Evolutionary conservation across 305 asterid genomes (phyloP), one percentile per base, ranked within the genome.

Genomic region (Fraxinus baroniana): DNA sequence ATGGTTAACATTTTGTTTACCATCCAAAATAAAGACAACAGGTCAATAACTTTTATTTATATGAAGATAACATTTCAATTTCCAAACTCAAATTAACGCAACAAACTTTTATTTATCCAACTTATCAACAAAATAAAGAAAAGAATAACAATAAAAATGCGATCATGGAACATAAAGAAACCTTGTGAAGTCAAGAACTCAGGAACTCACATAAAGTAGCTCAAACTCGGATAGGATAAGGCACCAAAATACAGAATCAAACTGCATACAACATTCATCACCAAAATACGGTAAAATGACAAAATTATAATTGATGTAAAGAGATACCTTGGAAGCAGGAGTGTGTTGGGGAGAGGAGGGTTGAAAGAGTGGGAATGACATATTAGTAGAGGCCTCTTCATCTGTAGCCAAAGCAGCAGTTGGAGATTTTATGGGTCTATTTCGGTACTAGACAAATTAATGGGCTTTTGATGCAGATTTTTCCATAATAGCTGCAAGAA

Each of bases 291-390:
- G 35, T 37, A 4, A 52, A 28, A 37, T 64, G n/a, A 28, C 41
- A 64, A 49, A 72, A 37, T 72, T 72, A n/a, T 68, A 68, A 20
- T 28, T 10, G 33, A 68, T 68, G 5, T 17, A 28, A 20, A 68
- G 8, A 72, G 49, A 83, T 77, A 92, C 98, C 94, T 92, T 85
- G 80, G 97, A 89, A 88, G 94, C 94, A 79, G 94, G 91, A 62
- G 95, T 86, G 44, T 87, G 83, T 57, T 83, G 79, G 77, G 88
- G 86, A 60, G 90, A 77, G 15, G 85, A 57, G 76, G 91, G 83
- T 24, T 88, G 87, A 84, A 87, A 89, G 80, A 93, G 87, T 78
- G 94, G 95, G 84, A 88, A 90, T 4, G 89, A 70, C 60, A 90
- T 84, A 84, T 86, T 26, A 37, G 84, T 76, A 86, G 85, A 28